A percentile compares a stretch with the other conserved stretches of the same genome.
Evolutionary conservation across 768 basidiomycete species (phyloP).

Genomic region (Pleurotus tuber-regium): DNA sequence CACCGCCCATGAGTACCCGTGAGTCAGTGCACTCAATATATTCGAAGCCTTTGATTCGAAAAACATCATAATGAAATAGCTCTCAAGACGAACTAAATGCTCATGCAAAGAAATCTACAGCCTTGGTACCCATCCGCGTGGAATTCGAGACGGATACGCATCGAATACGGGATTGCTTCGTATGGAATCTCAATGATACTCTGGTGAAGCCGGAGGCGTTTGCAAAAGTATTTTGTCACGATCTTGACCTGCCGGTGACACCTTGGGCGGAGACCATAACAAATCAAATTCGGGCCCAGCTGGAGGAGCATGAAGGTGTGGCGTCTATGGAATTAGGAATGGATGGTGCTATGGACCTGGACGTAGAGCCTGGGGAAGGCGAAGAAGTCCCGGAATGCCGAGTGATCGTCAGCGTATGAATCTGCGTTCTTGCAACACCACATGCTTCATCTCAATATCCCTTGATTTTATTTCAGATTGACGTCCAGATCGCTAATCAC

Average conservation of each 20-base stretch:
- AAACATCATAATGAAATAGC: too few relatives aligned
- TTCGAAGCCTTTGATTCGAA: too few relatives aligned
- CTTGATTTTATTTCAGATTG: constrained; percentile 59
- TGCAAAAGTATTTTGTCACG: constrained; percentile 82
- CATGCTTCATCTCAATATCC: background rate
- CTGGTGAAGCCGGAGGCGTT: constrained; percentile 84
- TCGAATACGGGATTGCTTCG: constrained; percentile 90
- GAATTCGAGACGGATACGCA: constrained; percentile 93
- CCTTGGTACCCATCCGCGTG: constrained; percentile 89
- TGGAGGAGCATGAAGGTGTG: constrained; percentile 86
- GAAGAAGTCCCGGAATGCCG: constrained; percentile 76
- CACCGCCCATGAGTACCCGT: constrained; percentile 76
- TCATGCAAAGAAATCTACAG: constrained; percentile 50
- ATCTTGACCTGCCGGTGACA: constrained; percentile 71
- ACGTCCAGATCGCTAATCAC: constrained; percentile 92
- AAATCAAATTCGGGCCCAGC: constrained; percentile 84
- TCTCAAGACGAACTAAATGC: constrained; percentile 59
- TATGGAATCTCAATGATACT: constrained; percentile 93
- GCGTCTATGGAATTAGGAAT: constrained; percentile 73
- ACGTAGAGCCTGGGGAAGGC: constrained; percentile 36
- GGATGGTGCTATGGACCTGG: constrained; percentile 50
- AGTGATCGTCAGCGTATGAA: constrained; percentile 76
- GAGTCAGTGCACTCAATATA: constrained; percentile 32
- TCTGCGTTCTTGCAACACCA: constrained; percentile 12
- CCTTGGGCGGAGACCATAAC: constrained; percentile 79